Evolutionary conservation across 2,329 filamentous ascomycete species (phyloP).

Genomic region (Neocucurbitaria cava): DNA sequence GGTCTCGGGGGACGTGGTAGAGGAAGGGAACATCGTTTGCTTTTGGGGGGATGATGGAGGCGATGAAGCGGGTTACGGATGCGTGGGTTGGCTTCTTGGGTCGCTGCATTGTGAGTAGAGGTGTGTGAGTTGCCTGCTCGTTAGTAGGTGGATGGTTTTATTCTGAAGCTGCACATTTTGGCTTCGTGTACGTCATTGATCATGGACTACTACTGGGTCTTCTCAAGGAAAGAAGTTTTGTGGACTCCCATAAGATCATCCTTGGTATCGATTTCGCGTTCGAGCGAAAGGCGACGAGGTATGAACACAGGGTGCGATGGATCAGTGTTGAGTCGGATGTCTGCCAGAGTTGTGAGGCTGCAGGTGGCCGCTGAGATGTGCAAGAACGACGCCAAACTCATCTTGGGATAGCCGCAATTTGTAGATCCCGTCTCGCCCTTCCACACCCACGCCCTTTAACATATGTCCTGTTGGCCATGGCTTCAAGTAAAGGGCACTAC

Average conservation of each 20-base stretch:
- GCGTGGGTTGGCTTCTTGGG: slow-evolving; percentile 34
- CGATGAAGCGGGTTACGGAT: slow-evolving; percentile 35
- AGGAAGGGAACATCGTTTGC: slow-evolving; percentile 43
- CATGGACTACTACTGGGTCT: too few relatives aligned
- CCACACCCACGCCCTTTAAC: not conserved
- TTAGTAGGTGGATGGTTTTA: slow-evolving; percentile 8
- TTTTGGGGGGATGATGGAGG: slow-evolving; percentile 37
- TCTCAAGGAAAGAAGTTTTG: too few relatives aligned
- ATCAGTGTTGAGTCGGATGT: too few relatives aligned
- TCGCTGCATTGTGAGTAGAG: slow-evolving; percentile 23
- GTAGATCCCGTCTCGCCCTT: not conserved
- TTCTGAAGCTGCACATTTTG: slow-evolving; percentile 10
- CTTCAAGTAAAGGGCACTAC: not conserved
- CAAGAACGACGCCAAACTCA: not conserved
- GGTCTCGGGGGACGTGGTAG: slow-evolving; percentile 41
- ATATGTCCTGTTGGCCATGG: not conserved
- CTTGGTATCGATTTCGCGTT: not conserved
- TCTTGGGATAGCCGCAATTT: not conserved
- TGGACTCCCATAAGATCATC: not conserved
- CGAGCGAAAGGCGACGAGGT: not conserved
- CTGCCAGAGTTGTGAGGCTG: not conserved
- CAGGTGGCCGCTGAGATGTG: not conserved
- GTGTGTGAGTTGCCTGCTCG: slow-evolving; percentile 3
- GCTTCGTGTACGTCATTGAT: slow-evolving; percentile 30
- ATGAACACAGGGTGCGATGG: not conserved